Percentiles rank a stretch among this genome's conserved stretches.
Conservation (phyloP, 768 basidiomycete genomes). For the Mrakia frigida region DNA sequence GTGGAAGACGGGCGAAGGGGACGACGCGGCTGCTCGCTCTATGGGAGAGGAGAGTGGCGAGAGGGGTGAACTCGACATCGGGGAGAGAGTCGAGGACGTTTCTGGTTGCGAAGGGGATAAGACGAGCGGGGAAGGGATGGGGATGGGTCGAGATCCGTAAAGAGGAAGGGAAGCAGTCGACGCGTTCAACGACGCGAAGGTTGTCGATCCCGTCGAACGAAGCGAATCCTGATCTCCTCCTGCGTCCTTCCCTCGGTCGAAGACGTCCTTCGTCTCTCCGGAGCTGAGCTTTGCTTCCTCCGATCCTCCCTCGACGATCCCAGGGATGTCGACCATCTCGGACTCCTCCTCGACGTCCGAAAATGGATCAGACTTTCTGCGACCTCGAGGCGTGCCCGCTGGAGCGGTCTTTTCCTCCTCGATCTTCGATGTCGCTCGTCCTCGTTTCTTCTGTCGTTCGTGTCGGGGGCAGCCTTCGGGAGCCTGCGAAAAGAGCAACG, state of each 20-base stretch:
- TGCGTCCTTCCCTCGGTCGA: not conserved
- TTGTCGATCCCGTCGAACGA: too few species aligned
- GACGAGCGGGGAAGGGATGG: not conserved
- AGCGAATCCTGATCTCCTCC: not conserved
- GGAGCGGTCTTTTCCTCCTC: not conserved
- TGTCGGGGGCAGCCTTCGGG: constrained; percentile 11
- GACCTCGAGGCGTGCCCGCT: not conserved
- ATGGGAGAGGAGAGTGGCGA: not conserved
- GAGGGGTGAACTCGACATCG: not conserved
- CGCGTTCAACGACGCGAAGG: not conserved
- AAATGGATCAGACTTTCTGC: not conserved
- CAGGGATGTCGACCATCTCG: not conserved
- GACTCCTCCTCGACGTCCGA: constrained; percentile 1
- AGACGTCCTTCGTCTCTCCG: not conserved
- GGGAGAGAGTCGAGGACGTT: not conserved
- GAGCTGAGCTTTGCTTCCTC: not conserved
- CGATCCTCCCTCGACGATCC: not conserved
- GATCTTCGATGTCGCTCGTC: not conserved
- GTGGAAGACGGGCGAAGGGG: not conserved
- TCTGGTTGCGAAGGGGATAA: not conserved
- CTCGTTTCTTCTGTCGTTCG: not conserved
- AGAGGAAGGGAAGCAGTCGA: not conserved
- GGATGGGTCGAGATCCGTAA: not conserved
- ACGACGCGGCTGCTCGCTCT: not conserved
- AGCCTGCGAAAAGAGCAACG: not conserved